Percentiles rank a stretch among this genome's conserved stretches.
Evolutionary conservation across 768 basidiomycete species (phyloP).

Genomic region (Boletus rufocinnamomeus): DNA sequence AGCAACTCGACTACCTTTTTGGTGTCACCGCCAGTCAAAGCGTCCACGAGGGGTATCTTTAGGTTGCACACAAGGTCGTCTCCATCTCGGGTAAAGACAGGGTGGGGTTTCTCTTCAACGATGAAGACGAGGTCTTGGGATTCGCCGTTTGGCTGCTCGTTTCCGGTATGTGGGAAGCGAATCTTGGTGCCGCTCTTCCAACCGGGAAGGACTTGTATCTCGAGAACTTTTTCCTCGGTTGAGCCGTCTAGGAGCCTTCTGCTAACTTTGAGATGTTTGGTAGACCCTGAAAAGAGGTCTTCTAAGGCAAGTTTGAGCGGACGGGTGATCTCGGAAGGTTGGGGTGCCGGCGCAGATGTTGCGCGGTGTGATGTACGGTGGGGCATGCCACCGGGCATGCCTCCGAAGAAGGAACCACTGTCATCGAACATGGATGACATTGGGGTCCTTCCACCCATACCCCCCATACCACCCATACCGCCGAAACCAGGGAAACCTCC

Average conservation of each 20-base stretch:
- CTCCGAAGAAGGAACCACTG: conserved; percentile 37
- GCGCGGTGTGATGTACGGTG: conserved; percentile 39
- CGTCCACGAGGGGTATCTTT: conserved; percentile 78
- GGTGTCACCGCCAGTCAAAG: conserved; percentile 61
- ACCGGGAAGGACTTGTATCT: conserved; percentile 79
- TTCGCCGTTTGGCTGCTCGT: conserved; percentile 68
- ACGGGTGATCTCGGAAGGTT: conserved; percentile 65
- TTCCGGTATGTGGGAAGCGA: conserved; percentile 83
- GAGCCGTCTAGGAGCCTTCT: conserved; percentile 70
- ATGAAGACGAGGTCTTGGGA: conserved; percentile 94
- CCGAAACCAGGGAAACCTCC: conserved; percentile 37
- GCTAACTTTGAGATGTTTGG: conserved; percentile 87
- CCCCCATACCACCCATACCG: conserved; percentile 40
- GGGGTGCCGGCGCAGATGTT: conserved; percentile 33
- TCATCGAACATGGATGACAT: conserved; percentile 39
- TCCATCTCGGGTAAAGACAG: conserved; percentile 71
- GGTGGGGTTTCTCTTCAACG: conserved; percentile 93
- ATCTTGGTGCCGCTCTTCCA: conserved; percentile 98
- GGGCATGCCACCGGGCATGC: conserved; percentile 62
- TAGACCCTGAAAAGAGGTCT: conserved; percentile 82
- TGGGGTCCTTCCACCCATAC: conserved; percentile 42
- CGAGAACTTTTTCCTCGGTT: conserved; percentile 84
- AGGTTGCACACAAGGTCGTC: conserved; percentile 71
- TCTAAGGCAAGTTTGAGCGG: conserved; percentile 85
- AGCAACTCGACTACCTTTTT: conserved; percentile 65